Conservation (phyloP, 768 basidiomycete species). For the Psilocybe subaeruginosa region DNA sequence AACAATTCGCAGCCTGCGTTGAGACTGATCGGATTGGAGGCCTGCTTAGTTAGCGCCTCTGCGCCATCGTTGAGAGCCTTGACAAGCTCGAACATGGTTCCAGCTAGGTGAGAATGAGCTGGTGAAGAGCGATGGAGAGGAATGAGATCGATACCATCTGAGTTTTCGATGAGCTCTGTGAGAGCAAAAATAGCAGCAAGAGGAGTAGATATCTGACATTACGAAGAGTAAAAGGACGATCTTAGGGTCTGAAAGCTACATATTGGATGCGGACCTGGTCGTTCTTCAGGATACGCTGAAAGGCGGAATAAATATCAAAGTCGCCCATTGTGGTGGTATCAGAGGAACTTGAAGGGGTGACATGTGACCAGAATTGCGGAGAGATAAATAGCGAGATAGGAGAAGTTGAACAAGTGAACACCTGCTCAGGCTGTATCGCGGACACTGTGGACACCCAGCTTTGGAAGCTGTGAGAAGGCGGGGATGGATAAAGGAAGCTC, state of each 20-base stretch:
- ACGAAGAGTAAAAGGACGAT: slow-evolving; percentile 3
- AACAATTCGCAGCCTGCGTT: slow-evolving; percentile 92
- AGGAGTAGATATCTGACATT: slow-evolving; percentile 70
- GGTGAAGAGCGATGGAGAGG: slow-evolving; percentile 6
- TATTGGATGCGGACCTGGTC: slow-evolving; percentile 53
- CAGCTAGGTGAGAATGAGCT: slow-evolving; percentile 49
- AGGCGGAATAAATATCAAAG: slow-evolving; percentile 51
- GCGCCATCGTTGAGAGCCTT: slow-evolving; percentile 81
- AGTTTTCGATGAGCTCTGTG: slow-evolving; percentile 79
- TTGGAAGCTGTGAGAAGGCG: slow-evolving; percentile 7
- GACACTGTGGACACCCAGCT: background rate
- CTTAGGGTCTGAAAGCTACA: background rate
- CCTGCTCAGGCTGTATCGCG: background rate
- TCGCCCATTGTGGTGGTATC: slow-evolving; percentile 17
- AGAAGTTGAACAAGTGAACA: background rate
- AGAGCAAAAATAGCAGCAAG: slow-evolving; percentile 88
- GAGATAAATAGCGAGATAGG: background rate
- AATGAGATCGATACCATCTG: slow-evolving; percentile 60
- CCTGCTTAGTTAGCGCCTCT: slow-evolving; percentile 58
- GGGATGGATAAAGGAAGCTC: slow-evolving; percentile 10
- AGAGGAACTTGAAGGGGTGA: slow-evolving; percentile 6
- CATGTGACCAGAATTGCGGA: slow-evolving; percentile 15
- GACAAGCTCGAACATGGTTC: slow-evolving; percentile 92
- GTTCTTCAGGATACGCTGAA: slow-evolving; percentile 62
- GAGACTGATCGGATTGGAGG: slow-evolving; percentile 79